phyloP scores from a whole-genome alignment of 23 red algal genomes.

The Agarophyton chilense region DNA sequence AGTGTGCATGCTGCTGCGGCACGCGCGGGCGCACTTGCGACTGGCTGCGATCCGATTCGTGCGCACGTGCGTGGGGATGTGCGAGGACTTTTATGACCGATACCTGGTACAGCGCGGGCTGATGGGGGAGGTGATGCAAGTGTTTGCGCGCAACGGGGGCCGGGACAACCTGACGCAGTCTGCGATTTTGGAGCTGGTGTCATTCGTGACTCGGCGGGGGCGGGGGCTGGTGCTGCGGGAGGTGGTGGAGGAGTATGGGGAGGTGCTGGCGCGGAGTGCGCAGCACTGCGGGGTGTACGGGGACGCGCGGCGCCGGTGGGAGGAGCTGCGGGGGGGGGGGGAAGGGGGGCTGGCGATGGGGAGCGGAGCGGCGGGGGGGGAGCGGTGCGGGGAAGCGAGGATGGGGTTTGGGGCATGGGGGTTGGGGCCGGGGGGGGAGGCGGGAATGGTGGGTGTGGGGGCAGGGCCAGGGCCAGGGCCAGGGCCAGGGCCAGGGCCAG shows the following conservation, averaged over 20 bases:
- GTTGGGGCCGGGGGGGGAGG: not conserved
- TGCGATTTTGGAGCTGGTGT: conserved; percentile 63
- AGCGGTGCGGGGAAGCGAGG: not conserved
- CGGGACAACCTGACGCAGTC: conserved; percentile 68
- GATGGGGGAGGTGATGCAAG: conserved; percentile 40
- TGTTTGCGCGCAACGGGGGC: conserved; percentile 42
- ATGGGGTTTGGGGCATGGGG: not conserved
- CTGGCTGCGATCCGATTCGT: conserved; percentile 60
- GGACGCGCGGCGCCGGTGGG: conserved; percentile 22
- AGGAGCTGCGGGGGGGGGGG: conserved; percentile 19
- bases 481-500: too few relatives aligned
- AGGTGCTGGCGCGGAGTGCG: conserved; percentile 28
- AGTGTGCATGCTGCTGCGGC: conserved; percentile 26
- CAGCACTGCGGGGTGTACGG: conserved; percentile 22
- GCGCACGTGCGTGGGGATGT: conserved; percentile 60
- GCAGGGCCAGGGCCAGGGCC: too few relatives aligned
- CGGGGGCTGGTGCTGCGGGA: conserved; percentile 39
- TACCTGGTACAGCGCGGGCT: conserved; percentile 40
- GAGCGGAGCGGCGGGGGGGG: not conserved
- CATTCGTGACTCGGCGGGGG: not conserved
- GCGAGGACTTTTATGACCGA: conserved; percentile 54
- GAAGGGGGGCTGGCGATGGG: not conserved
- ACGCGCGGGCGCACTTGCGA: conserved; percentile 19
- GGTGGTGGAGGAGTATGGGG: conserved; percentile 41
- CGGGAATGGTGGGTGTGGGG: not conserved